Percentiles rank a stretch among this genome's conserved stretches.
Evolutionary conservation across 73 alveolate species (phyloP).

Genomic region (Paramecium caudatum): DNA sequence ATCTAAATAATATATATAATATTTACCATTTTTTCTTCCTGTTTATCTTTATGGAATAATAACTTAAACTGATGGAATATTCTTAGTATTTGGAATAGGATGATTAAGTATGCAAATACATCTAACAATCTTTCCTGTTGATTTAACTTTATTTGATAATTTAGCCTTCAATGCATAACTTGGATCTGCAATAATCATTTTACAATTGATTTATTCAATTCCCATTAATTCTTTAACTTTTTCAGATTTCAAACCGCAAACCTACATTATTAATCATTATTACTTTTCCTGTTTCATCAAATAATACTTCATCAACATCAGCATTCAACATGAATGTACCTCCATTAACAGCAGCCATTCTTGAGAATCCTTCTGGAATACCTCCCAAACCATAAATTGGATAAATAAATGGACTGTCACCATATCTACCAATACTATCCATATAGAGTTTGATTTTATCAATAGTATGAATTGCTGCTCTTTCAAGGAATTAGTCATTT

Average conservation of each 20-base stretch:
- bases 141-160: conserved; percentile 77
- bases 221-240: conserved; percentile 71
- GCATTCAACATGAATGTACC: conserved; percentile 98
- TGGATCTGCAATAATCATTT: conserved; percentile 98
- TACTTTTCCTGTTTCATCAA: conserved; percentile 93
- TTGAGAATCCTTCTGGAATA: conserved; percentile 98
- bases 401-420: conserved; percentile 98
- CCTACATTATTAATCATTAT: conserved; percentile 43
- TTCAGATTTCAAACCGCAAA: conserved; percentile 84
- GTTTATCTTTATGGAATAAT: conserved; percentile 97
- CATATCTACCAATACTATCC: conserved; percentile 92
- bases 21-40: conserved; percentile 83
- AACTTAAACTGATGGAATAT: conserved; percentile 94
- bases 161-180: conserved; percentile 87
- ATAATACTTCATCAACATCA: conserved; percentile 95
- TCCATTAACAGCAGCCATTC: conserved; percentile 98
- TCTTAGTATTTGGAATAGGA: conserved; percentile 97
- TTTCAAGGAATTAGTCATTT: conserved; percentile 86
- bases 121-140: conserved; percentile 94
- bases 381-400: conserved; percentile 99
- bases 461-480: conserved; percentile 87
- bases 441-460: conserved; percentile 91
- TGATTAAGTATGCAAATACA: conserved; percentile 96
- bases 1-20: conserved; percentile 76
- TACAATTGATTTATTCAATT: conserved; percentile 89